Conservation (phyloP, 768 basidiomycete species). For the Cystofilobasidium ferigula region DNA sequence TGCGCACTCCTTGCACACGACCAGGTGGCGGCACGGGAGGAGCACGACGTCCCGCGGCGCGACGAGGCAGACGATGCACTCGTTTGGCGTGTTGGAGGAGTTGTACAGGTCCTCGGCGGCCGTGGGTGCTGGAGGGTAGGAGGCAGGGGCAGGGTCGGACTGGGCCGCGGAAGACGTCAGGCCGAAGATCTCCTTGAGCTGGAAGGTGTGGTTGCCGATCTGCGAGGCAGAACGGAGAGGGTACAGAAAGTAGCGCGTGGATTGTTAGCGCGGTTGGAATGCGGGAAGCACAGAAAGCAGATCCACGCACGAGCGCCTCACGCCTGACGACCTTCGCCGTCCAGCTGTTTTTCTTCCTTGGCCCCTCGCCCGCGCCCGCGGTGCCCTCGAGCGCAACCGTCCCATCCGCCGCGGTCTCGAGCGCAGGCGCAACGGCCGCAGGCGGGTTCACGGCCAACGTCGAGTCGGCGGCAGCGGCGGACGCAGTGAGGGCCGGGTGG, state of each 20-base stretch:
- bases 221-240: not conserved
- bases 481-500: slow-evolving; percentile 2
- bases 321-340: slow-evolving; percentile 85
- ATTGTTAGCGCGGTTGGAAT: not conserved
- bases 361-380: not conserved
- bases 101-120: slow-evolving; percentile 39
- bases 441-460: no score
- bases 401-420: slow-evolving; percentile 21
- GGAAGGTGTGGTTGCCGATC: slow-evolving; percentile 90
- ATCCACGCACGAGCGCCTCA: slow-evolving; percentile 53
- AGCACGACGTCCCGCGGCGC: slow-evolving; percentile 83
- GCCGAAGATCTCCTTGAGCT: slow-evolving; percentile 89
- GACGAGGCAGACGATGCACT: slow-evolving; percentile 83
- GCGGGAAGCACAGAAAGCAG: not conserved
- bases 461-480: not conserved
- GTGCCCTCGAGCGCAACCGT: not conserved
- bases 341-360: slow-evolving; percentile 52
- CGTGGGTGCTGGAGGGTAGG: slow-evolving; percentile 34
- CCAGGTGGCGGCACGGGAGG: slow-evolving; percentile 82
- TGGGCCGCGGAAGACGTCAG: slow-evolving; percentile 47
- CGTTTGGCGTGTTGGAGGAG: slow-evolving; percentile 47
- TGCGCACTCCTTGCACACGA: slow-evolving; percentile 90
- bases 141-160: slow-evolving; percentile 38
- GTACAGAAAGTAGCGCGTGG: slow-evolving; percentile 35
- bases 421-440: slow-evolving; percentile 34